phyloP scores from a whole-genome alignment of 345 rosid genomes.

The Murraya koenigii region DNA sequence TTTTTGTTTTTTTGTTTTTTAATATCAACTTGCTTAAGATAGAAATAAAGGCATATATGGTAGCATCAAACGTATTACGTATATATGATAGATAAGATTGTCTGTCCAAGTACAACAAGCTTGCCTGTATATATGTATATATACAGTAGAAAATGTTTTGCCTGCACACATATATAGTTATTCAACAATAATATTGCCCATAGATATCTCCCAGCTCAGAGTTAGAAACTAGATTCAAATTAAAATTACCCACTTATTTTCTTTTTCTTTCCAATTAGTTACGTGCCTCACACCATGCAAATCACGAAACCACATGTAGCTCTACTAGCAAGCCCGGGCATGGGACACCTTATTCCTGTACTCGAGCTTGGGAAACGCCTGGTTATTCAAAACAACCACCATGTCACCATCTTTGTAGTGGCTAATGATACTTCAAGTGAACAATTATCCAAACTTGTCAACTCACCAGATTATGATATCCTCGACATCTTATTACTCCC shows the following conservation, averaged over 20 bases:
- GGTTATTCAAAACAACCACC: constrained; percentile 21
- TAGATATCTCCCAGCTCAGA: no score
- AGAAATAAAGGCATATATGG: background rate
- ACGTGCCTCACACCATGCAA: background rate
- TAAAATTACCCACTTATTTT: background rate
- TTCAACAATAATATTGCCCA: no score
- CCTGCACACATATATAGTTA: no score
- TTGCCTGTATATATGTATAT: no score
- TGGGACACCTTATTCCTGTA: constrained; percentile 51
- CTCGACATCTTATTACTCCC: constrained; percentile 32
- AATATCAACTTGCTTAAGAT: background rate
- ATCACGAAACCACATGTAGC: constrained; percentile 25
- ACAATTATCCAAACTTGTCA: constrained; percentile 14
- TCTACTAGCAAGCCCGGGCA: constrained; percentile 43
- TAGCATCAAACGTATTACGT: no score
- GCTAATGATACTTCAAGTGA: constrained; percentile 16
- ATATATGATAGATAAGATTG: no score
- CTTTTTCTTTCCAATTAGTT: background rate
- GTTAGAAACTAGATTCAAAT: no score
- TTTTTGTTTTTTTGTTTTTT: background rate
- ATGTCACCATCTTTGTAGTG: constrained; percentile 32
- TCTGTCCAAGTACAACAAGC: no score
- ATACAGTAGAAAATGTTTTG: no score
- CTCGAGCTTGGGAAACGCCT: constrained; percentile 38
- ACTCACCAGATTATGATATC: constrained; percentile 8